Evolutionary conservation across 2,329 filamentous ascomycete species (phyloP).

Genomic region (Verticillium isaacii): DNA sequence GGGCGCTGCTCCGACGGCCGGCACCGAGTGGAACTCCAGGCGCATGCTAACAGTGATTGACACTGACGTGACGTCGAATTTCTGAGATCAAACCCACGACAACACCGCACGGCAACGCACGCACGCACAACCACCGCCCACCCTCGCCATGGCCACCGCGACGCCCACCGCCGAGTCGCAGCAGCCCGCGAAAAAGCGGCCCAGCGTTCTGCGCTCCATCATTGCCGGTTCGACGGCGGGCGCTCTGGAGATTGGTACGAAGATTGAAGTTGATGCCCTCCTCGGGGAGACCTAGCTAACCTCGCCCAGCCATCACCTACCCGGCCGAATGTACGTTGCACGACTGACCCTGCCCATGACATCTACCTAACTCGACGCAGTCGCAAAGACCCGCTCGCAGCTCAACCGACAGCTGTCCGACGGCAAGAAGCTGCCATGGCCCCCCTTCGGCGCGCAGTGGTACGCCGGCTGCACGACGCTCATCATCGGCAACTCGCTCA

Average conservation of each 20-base stretch:
- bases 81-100: background rate
- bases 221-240: conserved; percentile 91
- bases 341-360: conserved; percentile 4
- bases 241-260: conserved; percentile 83
- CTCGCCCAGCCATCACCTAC: conserved; percentile 71
- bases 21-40: background rate
- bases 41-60: background rate
- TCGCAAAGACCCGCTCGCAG: conserved; percentile 93
- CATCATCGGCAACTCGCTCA: conserved; percentile 94
- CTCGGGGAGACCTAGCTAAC: conserved; percentile 16
- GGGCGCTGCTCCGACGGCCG: background rate
- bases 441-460: conserved; percentile 90
- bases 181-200: conserved; percentile 41
- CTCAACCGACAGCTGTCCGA: conserved; percentile 80
- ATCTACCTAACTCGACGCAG: conserved; percentile 31
- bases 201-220: conserved; percentile 82
- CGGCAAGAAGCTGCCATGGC: conserved; percentile 87
- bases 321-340: conserved; percentile 75
- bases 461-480: conserved; percentile 97
- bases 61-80: background rate
- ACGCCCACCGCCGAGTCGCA: conserved; percentile 16
- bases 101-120: background rate
- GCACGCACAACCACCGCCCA: conserved; percentile 3
- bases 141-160: conserved; percentile 13
- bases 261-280: background rate